A percentile compares a stretch with the other conserved stretches of the same genome.
phyloP scores from a whole-genome alignment of 225 moss, liverwort and hornwort genomes.

The Pseudisothecium myosuroides region DNA sequence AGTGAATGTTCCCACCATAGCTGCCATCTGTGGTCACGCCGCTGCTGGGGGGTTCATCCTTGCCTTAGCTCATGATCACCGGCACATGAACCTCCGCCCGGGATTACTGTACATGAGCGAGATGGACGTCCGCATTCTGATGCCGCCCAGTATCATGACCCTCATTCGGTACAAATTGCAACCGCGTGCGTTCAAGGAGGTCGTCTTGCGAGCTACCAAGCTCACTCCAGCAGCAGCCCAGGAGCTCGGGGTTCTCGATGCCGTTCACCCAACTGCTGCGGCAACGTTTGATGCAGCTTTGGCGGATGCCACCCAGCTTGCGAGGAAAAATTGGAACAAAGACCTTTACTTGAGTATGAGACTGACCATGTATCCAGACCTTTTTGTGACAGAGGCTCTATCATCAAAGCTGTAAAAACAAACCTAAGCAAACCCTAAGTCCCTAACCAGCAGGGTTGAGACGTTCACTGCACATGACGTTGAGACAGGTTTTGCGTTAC shows the following conservation, averaged over 20 bases:
- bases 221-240: conserved; percentile 23
- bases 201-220: conserved; percentile 36
- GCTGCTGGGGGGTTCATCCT: conserved; percentile 54
- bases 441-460: not conserved
- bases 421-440: not conserved
- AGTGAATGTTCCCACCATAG: conserved; percentile 62
- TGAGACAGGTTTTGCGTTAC: not conserved
- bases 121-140: conserved; percentile 35
- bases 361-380: conserved; percentile 32
- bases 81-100: conserved; percentile 40
- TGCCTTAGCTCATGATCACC: conserved; percentile 73
- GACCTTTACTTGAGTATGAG: conserved; percentile 35
- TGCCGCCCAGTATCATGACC: conserved; percentile 4
- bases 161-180: conserved; percentile 27
- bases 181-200: conserved; percentile 62
- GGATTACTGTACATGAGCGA: conserved; percentile 73
- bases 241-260: conserved; percentile 38
- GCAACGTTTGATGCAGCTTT: conserved; percentile 45
- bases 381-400: not conserved
- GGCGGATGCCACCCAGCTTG: conserved; percentile 27
- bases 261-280: conserved; percentile 12
- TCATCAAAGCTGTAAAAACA: conserved; percentile 1
- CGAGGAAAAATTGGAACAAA: conserved; percentile 27
- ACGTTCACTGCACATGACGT: not conserved
- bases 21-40: conserved; percentile 70